Percentiles rank a stretch among this genome's conserved stretches.
These are phyloP conservation scores for Asparagopsis taxiformis DNA, from an alignment of 31 red algal species.

Conservation along the genomic window DNA sequence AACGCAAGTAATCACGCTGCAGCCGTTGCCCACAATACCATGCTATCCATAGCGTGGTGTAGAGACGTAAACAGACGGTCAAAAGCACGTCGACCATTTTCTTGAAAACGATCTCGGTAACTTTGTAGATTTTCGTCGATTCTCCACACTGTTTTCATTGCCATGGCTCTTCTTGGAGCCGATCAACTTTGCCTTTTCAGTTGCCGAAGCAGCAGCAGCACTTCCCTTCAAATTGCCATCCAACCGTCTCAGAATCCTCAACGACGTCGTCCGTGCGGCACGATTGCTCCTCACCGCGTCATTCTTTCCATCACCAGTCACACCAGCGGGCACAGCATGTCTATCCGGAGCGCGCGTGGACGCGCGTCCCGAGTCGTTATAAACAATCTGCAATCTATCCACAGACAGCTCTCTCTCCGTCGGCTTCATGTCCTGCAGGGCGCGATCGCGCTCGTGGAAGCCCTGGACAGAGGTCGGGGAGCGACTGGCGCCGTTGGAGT, in stretches of 20 bases:
- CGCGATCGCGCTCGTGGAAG: not conserved
- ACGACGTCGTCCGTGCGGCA: not conserved
- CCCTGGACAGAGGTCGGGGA: not conserved
- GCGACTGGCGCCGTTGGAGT: not conserved
- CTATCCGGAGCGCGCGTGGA: not conserved
- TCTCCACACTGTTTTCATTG: not conserved
- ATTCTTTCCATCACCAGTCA: not conserved
- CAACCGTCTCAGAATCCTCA: not conserved
- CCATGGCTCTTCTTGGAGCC: not conserved
- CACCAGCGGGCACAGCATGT: not conserved
- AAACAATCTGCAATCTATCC: not conserved
- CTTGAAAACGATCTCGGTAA: not conserved
- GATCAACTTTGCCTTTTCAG: not conserved
- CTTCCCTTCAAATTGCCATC: not conserved
- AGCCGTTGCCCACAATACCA: not conserved
- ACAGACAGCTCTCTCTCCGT: slow-evolving; percentile 20
- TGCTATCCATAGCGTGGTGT: not conserved
- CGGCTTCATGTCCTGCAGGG: slow-evolving; percentile 10
- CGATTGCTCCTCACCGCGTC: not conserved
- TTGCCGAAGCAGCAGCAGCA: not conserved
- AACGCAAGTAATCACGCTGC: not conserved
- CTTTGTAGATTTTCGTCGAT: not conserved
- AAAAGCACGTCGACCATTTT: not conserved
- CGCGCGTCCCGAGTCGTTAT: not conserved
- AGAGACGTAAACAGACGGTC: not conserved